Base-by-base conservation (phyloP, 306 rosid species). In the Prunus kanzakura region DNA sequence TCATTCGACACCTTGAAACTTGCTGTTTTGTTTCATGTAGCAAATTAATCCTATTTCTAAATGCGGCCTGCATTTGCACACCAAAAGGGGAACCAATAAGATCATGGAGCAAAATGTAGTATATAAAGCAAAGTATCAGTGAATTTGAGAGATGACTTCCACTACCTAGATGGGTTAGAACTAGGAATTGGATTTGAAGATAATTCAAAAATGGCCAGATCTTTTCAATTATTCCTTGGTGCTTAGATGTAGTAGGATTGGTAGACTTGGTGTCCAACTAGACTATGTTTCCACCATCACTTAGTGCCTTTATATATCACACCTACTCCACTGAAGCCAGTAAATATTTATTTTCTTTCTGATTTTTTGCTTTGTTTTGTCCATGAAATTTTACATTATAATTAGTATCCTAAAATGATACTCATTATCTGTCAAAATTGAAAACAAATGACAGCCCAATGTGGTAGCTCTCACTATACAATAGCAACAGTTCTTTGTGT, bases 261-360 rank as follows among this genome's bases (percentile, higher is more conserved):
- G 55, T 74, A 78, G 64, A 75, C 52, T 76, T 76, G 64, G 43
- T 78, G 81, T 84, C 83, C 89, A 83, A 74, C 74, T 65, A 68
- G 71, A 78, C 81, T 84, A 62, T 77, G 82, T 83, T 88, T 82
- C 87, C 85, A 79, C 82, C 67, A 58, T 76, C 67, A 75, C 67
- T 60, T 75, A 80, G 78, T 80, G 87, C 54, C 78, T 75, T 30
- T 50, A 66, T 79, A 74, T 69, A 74, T 83, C 82, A 82, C 79
- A 79, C 74, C 80, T 50, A 79, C 86, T 68, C 83, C 81, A 74
- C 75, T 77, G 25, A 63, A 43, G 2, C 45, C 32, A 12, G 60
- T 46, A 49, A 74, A 6, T 10, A 8, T 29, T 25, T 5, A 11
- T 35, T 35, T 3, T 35, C 11, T 1, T 32, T 64, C 41, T 1